Evolutionary conservation across 345 rosid genomes (phyloP).

Genomic region (Arabis alpina): DNA sequence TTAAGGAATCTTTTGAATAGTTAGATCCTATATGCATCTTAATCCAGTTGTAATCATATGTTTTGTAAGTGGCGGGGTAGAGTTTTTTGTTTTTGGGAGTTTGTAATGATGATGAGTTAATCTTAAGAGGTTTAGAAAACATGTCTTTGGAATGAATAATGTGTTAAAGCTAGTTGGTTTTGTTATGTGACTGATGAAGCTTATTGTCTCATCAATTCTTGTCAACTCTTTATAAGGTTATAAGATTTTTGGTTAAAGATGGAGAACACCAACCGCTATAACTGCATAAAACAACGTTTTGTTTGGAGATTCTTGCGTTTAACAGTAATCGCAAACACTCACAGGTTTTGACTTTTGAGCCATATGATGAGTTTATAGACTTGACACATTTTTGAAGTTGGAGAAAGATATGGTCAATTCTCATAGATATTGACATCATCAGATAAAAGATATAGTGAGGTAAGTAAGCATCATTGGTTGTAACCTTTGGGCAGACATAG

Average conservation of each 20-base stretch:
- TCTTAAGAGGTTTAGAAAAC: conserved; percentile 35
- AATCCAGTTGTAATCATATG: conserved; percentile 37
- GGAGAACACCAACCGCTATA: conserved; percentile 15
- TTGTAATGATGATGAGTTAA: conserved; percentile 41
- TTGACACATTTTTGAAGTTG: conserved; percentile 9
- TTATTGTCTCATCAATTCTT: neutral
- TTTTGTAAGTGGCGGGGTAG: conserved; percentile 38
- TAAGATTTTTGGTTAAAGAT: neutral
- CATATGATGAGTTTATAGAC: conserved; percentile 24
- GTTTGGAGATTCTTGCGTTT: neutral
- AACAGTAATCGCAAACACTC: conserved; percentile 14
- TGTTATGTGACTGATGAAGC: conserved; percentile 6
- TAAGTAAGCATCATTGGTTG: conserved; percentile 34
- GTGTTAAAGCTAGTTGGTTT: conserved; percentile 31
- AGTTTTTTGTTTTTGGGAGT: conserved; percentile 16
- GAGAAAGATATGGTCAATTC: conserved; percentile 22
- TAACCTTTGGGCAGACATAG: conserved; percentile 32
- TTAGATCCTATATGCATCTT: conserved; percentile 31
- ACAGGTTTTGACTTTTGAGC: conserved; percentile 28
- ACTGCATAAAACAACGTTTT: neutral
- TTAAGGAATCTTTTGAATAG: conserved; percentile 25
- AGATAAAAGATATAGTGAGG: conserved; percentile 26
- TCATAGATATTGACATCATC: conserved; percentile 31
- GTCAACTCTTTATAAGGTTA: neutral
- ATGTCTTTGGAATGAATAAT: conserved; percentile 23